phyloP scores from a whole-genome alignment of 805 yeast species.

The Limtongia smithiae region DNA sequence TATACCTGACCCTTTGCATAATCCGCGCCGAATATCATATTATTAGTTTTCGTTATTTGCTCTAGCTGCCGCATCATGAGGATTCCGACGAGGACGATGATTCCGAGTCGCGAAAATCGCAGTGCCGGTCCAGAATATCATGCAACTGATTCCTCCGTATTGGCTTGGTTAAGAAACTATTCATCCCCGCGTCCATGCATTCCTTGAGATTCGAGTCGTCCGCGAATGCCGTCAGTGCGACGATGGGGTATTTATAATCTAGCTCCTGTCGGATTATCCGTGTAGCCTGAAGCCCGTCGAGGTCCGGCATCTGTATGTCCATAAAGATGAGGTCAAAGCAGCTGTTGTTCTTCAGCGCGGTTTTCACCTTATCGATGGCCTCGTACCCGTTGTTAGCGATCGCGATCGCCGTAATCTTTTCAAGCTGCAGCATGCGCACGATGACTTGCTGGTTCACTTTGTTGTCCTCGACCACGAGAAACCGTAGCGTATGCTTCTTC shows the following conservation, averaged over 20 bases:
- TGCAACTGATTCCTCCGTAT: constrained; percentile 66
- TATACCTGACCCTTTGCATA: too few species aligned
- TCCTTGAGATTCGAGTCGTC: constrained; percentile 85
- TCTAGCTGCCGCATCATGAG: too few species aligned
- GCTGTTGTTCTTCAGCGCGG: constrained; percentile 37
- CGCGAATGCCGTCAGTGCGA: constrained; percentile 93
- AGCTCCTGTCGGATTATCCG: constrained; percentile 62
- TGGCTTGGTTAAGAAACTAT: constrained; percentile 86
- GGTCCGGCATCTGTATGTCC: constrained; percentile 97
- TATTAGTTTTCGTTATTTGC: too few species aligned
- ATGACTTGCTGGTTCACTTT: constrained; percentile 92
- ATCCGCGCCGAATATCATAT: too few species aligned
- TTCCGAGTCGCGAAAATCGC: neutral
- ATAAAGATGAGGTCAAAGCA: constrained; percentile 74
- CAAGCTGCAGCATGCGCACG: constrained; percentile 78
- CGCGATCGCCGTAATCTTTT: constrained; percentile 67
- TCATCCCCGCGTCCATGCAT: constrained; percentile 88
- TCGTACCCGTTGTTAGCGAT: constrained; percentile 90
- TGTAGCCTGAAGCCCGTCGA: constrained; percentile 87
- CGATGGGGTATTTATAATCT: constrained; percentile 67
- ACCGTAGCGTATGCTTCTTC: constrained; percentile 34
- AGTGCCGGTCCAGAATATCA: constrained; percentile 14
- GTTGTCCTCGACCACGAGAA: constrained; percentile 92
- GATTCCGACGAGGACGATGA: neutral
- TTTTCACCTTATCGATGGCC: constrained; percentile 66